Percentiles rank a stretch among this genome's conserved stretches.
Evolutionary conservation across 2,329 filamentous ascomycete species (phyloP).

Genomic region (Scytalidium lignicola): DNA sequence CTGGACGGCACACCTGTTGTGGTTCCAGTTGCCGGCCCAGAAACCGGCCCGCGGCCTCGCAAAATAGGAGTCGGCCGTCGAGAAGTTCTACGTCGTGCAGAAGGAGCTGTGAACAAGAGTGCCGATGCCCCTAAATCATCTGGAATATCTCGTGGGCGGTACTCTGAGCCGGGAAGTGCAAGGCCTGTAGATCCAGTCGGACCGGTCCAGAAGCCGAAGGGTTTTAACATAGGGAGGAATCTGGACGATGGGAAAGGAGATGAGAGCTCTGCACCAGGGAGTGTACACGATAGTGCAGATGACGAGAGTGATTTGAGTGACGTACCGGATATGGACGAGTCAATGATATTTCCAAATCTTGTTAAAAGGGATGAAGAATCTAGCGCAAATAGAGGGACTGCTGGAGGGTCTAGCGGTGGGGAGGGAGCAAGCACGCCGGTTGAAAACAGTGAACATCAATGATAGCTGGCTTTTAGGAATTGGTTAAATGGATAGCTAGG

Average conservation of each 20-base stretch:
- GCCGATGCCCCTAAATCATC: slow-evolving; percentile 28
- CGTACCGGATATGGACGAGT: slow-evolving; percentile 31
- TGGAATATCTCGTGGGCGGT: slow-evolving; percentile 17
- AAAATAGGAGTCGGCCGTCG: slow-evolving; percentile 24
- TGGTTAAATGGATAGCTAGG: neutral
- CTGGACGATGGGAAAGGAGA: slow-evolving; percentile 29
- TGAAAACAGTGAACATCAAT: neutral
- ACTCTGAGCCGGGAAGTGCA: slow-evolving; percentile 35
- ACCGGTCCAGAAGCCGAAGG: slow-evolving; percentile 42
- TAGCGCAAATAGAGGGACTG: neutral
- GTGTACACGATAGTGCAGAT: slow-evolving; percentile 45
- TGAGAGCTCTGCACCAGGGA: slow-evolving; percentile 28
- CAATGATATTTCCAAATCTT: slow-evolving; percentile 15
- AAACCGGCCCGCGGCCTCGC: slow-evolving; percentile 15
- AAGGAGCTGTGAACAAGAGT: slow-evolving; percentile 49
- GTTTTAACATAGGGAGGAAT: slow-evolving; percentile 44
- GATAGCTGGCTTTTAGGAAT: neutral
- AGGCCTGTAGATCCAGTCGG: slow-evolving; percentile 41
- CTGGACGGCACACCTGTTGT: slow-evolving; percentile 8
- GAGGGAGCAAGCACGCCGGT: neutral
- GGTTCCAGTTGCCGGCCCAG: slow-evolving; percentile 18
- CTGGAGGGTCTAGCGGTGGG: neutral
- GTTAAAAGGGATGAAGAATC: slow-evolving; percentile 1
- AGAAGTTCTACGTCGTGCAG: slow-evolving; percentile 57
- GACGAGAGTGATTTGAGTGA: slow-evolving; percentile 51